These are phyloP conservation scores for Torrubiellomyces zombiae DNA, from an alignment of 2,329 filamentous ascomycete species.

Conservation along the genomic window DNA sequence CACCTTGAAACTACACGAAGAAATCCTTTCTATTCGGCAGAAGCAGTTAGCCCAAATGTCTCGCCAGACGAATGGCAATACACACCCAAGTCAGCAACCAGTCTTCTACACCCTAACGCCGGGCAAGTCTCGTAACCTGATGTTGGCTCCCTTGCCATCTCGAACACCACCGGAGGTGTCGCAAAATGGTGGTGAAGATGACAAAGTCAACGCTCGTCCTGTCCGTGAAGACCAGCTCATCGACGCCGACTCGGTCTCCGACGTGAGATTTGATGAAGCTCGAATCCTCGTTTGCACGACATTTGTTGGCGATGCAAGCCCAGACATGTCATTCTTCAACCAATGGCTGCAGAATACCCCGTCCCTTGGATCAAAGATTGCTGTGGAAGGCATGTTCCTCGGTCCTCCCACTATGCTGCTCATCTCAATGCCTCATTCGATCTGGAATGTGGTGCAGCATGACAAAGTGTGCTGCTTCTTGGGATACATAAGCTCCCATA, in stretches of 20 bases:
- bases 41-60: constrained; percentile 25
- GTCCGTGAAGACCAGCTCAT: constrained; percentile 23
- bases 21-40: constrained; percentile 29
- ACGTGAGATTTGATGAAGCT: constrained; percentile 44
- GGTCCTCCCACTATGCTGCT: constrained; percentile 49
- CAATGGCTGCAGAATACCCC: constrained; percentile 48
- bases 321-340: constrained; percentile 49
- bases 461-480: constrained; percentile 51
- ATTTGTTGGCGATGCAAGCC: constrained; percentile 47
- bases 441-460: constrained; percentile 48
- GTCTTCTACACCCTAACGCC: constrained; percentile 37
- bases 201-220: constrained; percentile 8
- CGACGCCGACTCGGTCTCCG: constrained; percentile 29
- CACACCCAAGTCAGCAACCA: constrained; percentile 18
- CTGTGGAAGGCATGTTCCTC: constrained; percentile 51
- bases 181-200: constrained; percentile 11
- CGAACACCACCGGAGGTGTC: constrained; percentile 12
- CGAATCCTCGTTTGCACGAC: constrained; percentile 51
- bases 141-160: constrained; percentile 29
- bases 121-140: constrained; percentile 33
- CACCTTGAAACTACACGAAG: constrained; percentile 38
- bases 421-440: constrained; percentile 46
- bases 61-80: constrained; percentile 30
- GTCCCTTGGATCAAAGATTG: constrained; percentile 37
- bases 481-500: constrained; percentile 49